Conservation (phyloP, 768 basidiomycete species). For the Dentipellis fragilis region DNA sequence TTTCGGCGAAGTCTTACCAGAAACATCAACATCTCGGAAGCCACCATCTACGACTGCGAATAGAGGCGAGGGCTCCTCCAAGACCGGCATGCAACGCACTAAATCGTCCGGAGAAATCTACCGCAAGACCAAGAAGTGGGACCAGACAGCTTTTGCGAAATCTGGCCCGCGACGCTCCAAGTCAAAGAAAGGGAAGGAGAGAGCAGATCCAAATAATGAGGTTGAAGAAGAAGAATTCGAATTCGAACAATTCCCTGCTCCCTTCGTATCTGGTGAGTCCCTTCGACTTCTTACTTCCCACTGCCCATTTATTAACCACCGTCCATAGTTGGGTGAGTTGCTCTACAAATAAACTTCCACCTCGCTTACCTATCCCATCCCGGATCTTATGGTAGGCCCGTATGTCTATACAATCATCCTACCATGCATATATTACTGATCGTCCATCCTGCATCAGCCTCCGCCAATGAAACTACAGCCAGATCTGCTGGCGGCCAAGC, state of each 20-base stretch:
- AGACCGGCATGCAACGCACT: neutral
- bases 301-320: neutral
- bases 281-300: neutral
- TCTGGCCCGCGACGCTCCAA: slow-evolving; percentile 46
- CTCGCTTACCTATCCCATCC: neutral
- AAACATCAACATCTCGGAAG: slow-evolving; percentile 21
- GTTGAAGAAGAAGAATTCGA: slow-evolving; percentile 36
- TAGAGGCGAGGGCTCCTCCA: neutral
- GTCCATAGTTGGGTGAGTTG: slow-evolving; percentile 10
- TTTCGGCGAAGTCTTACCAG: slow-evolving; percentile 45
- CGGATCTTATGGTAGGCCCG: neutral
- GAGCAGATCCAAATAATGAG: slow-evolving; percentile 27
- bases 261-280: slow-evolving; percentile 53
- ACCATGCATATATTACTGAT: neutral
- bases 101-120: slow-evolving; percentile 27
- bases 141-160: slow-evolving; percentile 81
- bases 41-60: neutral
- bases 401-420: slow-evolving; percentile 4
- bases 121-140: slow-evolving; percentile 78
- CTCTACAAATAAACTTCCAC: neutral
- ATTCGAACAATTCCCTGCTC: slow-evolving; percentile 64
- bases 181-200: slow-evolving; percentile 40
- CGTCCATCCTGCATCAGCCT: slow-evolving; percentile 30
- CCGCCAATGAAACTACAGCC: slow-evolving; percentile 68
- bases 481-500: slow-evolving; percentile 70